These are phyloP conservation scores for Pholiota conissans DNA, from an alignment of 768 basidiomycete species.

Conservation along the genomic window DNA sequence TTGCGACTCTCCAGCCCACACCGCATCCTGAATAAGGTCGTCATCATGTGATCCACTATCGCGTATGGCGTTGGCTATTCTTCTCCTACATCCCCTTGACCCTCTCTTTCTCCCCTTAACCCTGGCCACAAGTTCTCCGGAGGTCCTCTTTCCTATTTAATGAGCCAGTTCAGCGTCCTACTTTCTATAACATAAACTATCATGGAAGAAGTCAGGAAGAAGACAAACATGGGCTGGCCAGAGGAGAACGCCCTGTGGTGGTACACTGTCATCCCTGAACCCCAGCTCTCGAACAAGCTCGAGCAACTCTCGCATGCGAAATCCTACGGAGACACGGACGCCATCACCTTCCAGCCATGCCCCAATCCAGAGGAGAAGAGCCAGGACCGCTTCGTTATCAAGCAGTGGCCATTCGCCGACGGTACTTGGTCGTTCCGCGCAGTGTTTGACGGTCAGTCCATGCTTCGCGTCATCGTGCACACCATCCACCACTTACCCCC, in stretches of 20 bases:
- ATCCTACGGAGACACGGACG: conserved; percentile 33
- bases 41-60: conserved; percentile 17
- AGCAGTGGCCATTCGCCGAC: conserved; percentile 37
- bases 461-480: background rate
- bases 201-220: conserved; percentile 19
- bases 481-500: background rate
- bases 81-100: background rate
- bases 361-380: conserved; percentile 35
- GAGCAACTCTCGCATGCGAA: conserved; percentile 34
- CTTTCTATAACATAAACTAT: background rate
- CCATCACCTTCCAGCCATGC: conserved; percentile 48
- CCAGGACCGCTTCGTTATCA: conserved; percentile 47
- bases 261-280: conserved; percentile 42
- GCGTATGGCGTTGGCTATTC: background rate
- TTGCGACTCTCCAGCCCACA: background rate
- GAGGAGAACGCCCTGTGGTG: conserved; percentile 30
- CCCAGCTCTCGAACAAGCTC: conserved; percentile 40
- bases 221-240: conserved; percentile 38
- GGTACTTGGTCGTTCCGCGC: conserved; percentile 46
- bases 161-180: background rate
- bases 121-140: conserved; percentile 4
- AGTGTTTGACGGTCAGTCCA: conserved; percentile 46
- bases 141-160: conserved; percentile 9
- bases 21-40: background rate
- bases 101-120: conserved; percentile 7